Conservation (phyloP, 345 rosid species). For the Salix exigua region DNA sequence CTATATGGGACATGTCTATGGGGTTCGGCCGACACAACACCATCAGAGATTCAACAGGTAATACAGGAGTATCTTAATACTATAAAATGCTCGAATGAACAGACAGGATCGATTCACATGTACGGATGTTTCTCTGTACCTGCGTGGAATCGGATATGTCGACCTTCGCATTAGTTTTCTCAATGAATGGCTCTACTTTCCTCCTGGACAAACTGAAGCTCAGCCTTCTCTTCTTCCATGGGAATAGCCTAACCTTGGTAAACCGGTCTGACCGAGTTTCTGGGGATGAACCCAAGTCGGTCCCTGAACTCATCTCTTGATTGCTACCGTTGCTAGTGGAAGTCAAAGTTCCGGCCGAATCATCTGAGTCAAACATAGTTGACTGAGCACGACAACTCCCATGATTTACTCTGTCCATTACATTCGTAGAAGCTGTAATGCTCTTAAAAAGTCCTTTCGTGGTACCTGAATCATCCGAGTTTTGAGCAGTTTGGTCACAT, state of each 20-base stretch:
- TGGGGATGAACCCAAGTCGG: constrained; percentile 9
- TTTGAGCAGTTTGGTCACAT: constrained; percentile 11
- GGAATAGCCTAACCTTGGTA: neutral
- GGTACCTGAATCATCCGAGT: constrained; percentile 10
- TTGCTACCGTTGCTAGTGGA: neutral
- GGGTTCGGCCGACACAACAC: neutral
- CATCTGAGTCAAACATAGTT: neutral
- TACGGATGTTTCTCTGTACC: neutral
- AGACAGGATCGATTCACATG: no score
- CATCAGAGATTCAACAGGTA: neutral
- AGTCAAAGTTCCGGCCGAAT: neutral
- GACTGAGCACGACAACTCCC: neutral
- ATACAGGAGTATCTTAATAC: no score
- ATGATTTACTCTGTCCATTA: neutral
- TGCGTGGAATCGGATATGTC: neutral
- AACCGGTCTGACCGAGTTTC: constrained; percentile 3
- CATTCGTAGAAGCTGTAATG: constrained; percentile 8
- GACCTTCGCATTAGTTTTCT: neutral
- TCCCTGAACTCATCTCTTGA: constrained; percentile 1
- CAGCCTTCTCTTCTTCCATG: constrained; percentile 21
- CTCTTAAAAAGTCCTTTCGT: constrained; percentile 18
- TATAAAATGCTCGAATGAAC: no score
- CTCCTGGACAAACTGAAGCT: constrained; percentile 6
- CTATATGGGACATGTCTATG: neutral
- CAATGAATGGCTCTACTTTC: constrained; percentile 1